Evolutionary conservation across 1,284 basidiomycete genomes (phyloP), one percentile per base, ranked within the genome.

Genomic region (Psilocybe mexicana): DNA sequence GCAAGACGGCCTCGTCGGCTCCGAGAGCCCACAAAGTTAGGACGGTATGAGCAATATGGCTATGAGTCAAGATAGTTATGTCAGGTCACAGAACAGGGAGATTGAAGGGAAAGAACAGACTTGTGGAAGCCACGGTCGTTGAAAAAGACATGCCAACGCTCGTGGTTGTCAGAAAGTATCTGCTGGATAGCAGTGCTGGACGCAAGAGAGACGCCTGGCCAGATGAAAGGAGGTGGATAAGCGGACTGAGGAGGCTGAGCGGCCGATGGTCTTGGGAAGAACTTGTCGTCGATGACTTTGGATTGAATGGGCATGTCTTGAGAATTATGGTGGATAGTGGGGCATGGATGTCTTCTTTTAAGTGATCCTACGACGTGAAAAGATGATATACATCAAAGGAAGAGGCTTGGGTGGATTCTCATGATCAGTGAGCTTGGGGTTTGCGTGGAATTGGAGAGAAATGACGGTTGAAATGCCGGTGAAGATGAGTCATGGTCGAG

Each of bases 101-200:
- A 43, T 43, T 12, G 18, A 36, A 25, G 8, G 25, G 8, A 24
- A 43, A 49, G 18, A 33, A 45, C 65, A 5, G 68, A 82, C 81
- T 87, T 88, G 72, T 88, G 85, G 64, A 83, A 87, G 0, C 77
- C 74, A 57, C 68, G 72, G 33, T 84, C 77, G 57, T 87, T 85
- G 71, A 86, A 85, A 67, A 84, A 88, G 26, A 80, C 76, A 63
- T 88, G 85, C 75, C 80, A 80, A 18, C 76, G 76, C 47, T 77
- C 72, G 58, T 85, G 81, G 63, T 89, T 85, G 52, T 85, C 79
- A 43, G 79, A 79, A 52, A 88, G 73, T 0, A 79, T 70, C 45
- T 74, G 71, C 23, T 74, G 70, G 2, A 86, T 70, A 1, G 74
- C 69, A 18, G 70, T 65, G 18, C 79, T 79, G 0, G 85, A 82